Conservation (phyloP, 352 stramenopile genomes). For the Globisporangium spinosum region DNA sequence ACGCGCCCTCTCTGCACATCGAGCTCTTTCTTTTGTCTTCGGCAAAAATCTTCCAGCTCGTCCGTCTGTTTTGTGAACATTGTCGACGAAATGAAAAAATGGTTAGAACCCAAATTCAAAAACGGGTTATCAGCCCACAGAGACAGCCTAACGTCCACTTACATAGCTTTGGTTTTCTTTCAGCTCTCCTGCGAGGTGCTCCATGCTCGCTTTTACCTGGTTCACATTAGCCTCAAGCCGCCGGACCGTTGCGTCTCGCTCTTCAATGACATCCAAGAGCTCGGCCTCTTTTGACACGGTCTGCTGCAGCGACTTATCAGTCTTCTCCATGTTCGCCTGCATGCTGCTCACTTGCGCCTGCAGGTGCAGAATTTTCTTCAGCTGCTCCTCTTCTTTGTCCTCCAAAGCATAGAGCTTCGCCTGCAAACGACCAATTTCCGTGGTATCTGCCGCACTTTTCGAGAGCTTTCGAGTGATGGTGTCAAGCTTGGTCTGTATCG, state of each 20-base stretch:
- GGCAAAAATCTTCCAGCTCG: constrained; percentile 34
- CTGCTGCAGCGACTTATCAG: constrained; percentile 22
- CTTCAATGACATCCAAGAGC: constrained; percentile 24
- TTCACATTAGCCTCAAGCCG: constrained; percentile 27
- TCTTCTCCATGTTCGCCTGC: constrained; percentile 19
- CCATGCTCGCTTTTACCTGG: constrained; percentile 34
- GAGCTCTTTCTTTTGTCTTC: constrained; percentile 35
- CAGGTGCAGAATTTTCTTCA: constrained; percentile 30
- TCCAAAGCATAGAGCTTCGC: constrained; percentile 17
- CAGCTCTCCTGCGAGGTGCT: constrained; percentile 45
- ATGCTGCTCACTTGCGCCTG: constrained; percentile 30
- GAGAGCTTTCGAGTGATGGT: constrained; percentile 16
- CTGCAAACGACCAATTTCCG: constrained; percentile 9
- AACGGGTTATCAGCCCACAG: background rate
- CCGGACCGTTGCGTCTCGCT: constrained; percentile 24
- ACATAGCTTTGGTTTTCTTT: constrained; percentile 56
- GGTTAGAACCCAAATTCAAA: background rate
- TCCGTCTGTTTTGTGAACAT: constrained; percentile 29
- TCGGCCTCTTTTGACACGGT: constrained; percentile 29
- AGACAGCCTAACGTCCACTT: background rate
- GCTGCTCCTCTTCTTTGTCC: constrained; percentile 24
- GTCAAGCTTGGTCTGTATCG: constrained; percentile 6
- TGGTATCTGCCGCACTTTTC: constrained; percentile 3
- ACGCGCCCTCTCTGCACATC: constrained; percentile 24
- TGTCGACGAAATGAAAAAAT: background rate